A percentile compares a stretch with the other conserved stretches of the same genome.
Conservation (phyloP, 495 filamentous ascomycete species). For the Tuber magnatum region DNA sequence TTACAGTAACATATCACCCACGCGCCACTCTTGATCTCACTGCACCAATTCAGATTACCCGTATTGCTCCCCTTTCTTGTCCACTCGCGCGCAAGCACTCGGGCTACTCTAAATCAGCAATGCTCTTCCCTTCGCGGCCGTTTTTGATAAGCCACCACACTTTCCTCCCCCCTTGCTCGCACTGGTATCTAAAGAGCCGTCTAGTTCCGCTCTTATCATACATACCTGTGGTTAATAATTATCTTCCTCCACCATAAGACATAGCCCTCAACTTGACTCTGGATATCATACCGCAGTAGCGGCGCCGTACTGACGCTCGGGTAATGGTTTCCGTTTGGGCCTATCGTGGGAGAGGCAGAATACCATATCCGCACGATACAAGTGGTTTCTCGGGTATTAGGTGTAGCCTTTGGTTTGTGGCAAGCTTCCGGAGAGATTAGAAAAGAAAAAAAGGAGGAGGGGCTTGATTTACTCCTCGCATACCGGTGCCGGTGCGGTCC, state of each 20-base stretch:
- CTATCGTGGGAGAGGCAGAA: not conserved
- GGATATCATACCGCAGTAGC: not conserved
- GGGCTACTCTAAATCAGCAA: not conserved
- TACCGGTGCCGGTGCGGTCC: not conserved
- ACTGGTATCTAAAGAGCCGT: not conserved
- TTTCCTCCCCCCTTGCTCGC: not conserved
- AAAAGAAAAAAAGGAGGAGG: not conserved
- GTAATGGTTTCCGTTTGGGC: not conserved
- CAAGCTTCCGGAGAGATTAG: not conserved
- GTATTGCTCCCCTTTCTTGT: not conserved
- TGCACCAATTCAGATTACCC: not conserved
- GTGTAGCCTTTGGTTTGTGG: not conserved
- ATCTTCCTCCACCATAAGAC: not conserved
- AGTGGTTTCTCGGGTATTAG: not conserved
- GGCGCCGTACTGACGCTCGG: not conserved
- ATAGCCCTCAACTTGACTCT: not conserved
- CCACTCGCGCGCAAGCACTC: not conserved
- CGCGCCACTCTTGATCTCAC: not conserved
- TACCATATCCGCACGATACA: not conserved
- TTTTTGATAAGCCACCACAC: not conserved
- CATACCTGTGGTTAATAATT: not conserved
- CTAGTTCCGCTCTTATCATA: not conserved
- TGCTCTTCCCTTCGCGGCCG: not conserved
- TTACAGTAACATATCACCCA: not conserved
- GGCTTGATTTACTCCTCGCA: not conserved